Evolutionary conservation across 2,329 filamentous ascomycete species (phyloP), one percentile per base, ranked within the genome.

Genomic region (Paraconiothyrium sp.): DNA sequence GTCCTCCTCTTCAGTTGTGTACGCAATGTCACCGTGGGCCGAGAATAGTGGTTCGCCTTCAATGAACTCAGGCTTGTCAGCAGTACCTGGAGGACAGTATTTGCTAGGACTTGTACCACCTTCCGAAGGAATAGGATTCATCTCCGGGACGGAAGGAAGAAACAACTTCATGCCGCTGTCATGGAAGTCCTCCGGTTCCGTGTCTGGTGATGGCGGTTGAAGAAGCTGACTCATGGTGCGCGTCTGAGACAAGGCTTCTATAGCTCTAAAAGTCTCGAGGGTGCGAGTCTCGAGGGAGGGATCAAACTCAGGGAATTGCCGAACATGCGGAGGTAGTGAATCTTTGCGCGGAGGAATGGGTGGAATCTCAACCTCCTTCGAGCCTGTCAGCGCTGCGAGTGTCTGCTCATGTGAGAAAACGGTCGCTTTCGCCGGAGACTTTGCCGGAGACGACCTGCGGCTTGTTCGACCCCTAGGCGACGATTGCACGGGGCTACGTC

Each of bases 11-110:
- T 62, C 54, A 22, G 44, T 50, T 7, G 27, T 58, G 22, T 61
- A 59, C 52, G 61, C 64, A 14, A 63, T 50, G 11, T 57, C 58
- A 10, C 59, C 48, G 41, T 70, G 67, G 0, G 64, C 61, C 59
- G 71, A 74, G 8, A 61, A 54, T 10, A 73, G 51, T 20, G 57
- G 60, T n/a, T 68, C 57, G 16, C 62, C 67, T 43, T 70, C 62
- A 35, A 78, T 69, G 10, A 78, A 57, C 48, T 67, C 67, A 5
- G 64, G 64, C 50, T 77, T 72, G 9, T 77, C 76, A 32, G 71
- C 67, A 24, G 66, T 70, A 27, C 63, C 67, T 35, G 66, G 69
- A 8, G 72, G 67, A 27, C 60, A 49, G 46, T 67, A 71, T 47
- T 74, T 76, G 1, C 59, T 64, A 9, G 73, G 72, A 55, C 70